Evolutionary conservation across 2,329 filamentous ascomycete genomes (phyloP).

Genomic region (Diaporthe ampelina): DNA sequence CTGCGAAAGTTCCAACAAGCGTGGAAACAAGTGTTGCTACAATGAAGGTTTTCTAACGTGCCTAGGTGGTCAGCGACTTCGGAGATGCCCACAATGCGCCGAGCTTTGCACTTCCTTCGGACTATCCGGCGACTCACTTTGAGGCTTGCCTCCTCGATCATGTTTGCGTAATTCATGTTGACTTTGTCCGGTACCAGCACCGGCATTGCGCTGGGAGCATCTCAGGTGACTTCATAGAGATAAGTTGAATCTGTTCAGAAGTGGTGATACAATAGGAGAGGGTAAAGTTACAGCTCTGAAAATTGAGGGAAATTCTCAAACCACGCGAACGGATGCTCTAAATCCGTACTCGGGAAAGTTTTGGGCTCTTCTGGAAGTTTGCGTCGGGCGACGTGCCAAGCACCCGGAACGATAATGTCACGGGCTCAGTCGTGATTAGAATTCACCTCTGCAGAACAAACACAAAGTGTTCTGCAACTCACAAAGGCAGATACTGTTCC

Average conservation of each 20-base stretch:
- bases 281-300: background rate
- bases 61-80: slow-evolving; percentile 9
- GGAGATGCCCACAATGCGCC: background rate
- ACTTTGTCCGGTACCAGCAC: slow-evolving; percentile 34
- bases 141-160: slow-evolving; percentile 54
- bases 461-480: background rate
- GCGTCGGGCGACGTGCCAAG: slow-evolving; percentile 22
- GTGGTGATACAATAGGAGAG: background rate
- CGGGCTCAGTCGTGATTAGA: background rate
- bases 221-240: background rate
- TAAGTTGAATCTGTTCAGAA: background rate
- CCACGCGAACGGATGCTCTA: slow-evolving; percentile 21
- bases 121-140: slow-evolving; percentile 47
- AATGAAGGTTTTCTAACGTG: slow-evolving; percentile 53
- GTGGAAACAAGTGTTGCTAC: slow-evolving; percentile 56
- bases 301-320: slow-evolving; percentile 19
- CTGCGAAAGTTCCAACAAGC: slow-evolving; percentile 54
- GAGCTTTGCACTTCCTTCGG: fast-evolving
- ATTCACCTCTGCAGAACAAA: background rate
- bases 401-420: background rate
- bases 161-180: slow-evolving; percentile 50
- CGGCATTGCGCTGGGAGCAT: slow-evolving; percentile 9
- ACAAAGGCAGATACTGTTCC: background rate
- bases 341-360: slow-evolving; percentile 8
- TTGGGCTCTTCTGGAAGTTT: slow-evolving; percentile 12